A percentile compares a stretch with the other conserved stretches of the same genome.
phyloP scores from a whole-genome alignment of 139 green algal genomes.

The Chlamydomonas sp. region DNA sequence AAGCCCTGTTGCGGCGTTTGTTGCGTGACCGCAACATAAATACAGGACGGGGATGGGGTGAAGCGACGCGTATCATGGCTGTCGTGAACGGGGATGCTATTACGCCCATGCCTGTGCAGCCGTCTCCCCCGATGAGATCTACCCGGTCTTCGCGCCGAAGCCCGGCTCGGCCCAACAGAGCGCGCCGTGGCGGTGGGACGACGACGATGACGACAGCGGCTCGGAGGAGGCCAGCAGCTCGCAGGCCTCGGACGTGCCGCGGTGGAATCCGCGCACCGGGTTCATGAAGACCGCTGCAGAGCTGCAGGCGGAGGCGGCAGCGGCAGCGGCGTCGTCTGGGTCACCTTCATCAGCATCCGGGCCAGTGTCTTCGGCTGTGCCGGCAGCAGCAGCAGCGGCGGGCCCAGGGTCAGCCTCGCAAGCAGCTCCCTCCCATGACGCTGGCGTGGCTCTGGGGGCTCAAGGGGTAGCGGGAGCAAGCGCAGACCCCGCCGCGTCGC shows the following conservation, averaged over 20 bases:
- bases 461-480: background rate
- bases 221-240: constrained; percentile 11
- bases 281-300: constrained; percentile 52
- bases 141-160: constrained; percentile 44
- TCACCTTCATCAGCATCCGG: background rate
- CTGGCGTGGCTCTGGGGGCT: background rate
- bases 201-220: background rate
- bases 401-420: background rate
- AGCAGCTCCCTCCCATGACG: background rate
- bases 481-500: background rate
- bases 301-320: constrained; percentile 20
- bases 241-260: constrained; percentile 3
- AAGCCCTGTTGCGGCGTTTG: background rate
- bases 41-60: no score
- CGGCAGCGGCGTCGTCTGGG: background rate
- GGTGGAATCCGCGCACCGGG: constrained; percentile 62
- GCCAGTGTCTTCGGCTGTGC: background rate
- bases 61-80: no score
- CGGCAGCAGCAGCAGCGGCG: background rate
- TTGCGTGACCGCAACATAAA: background rate
- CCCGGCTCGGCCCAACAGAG: background rate
- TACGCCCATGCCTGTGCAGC: background rate
- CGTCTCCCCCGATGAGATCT: constrained; percentile 13
- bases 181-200: constrained; percentile 38
- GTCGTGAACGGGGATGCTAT: no score